Evolutionary conservation across 2,329 filamentous ascomycete species (phyloP).

Genomic region (Ilyonectria mors-panacis): DNA sequence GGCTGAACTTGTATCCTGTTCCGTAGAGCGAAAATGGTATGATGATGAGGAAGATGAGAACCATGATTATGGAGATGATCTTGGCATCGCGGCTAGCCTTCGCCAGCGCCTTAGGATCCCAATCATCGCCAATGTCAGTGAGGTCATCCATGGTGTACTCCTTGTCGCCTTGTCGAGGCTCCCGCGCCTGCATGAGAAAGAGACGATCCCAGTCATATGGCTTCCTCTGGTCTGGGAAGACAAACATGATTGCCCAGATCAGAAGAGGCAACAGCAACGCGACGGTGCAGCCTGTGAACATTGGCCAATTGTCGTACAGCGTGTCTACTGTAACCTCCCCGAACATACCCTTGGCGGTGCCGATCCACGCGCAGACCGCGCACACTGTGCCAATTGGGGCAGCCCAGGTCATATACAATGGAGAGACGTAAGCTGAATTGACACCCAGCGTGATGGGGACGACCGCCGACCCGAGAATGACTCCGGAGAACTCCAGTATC

Average conservation of each 20-base stretch:
- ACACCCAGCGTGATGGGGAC: conserved; percentile 4
- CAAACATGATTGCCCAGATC: conserved; percentile 1
- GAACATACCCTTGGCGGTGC: not conserved
- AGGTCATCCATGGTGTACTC: conserved; percentile 3
- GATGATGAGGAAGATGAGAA: conserved; percentile 5
- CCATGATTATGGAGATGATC: conserved; percentile 1
- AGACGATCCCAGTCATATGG: conserved; percentile 3
- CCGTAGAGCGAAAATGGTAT: conserved; percentile 2
- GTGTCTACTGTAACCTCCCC: conserved; percentile 2
- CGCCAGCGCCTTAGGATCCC: not conserved
- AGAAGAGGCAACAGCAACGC: not conserved
- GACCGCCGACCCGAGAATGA: conserved; percentile 6
- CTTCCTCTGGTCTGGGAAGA: not conserved
- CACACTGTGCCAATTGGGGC: conserved; percentile 1
- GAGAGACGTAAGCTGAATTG: conserved; percentile 2
- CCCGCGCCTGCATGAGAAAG: conserved; percentile 1
- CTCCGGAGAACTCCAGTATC: not conserved
- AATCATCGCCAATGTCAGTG: conserved; percentile 4
- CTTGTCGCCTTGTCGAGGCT: conserved; percentile 1
- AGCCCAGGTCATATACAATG: conserved; percentile 5
- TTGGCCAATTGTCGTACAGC: conserved; percentile 5
- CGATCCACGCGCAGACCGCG: conserved; percentile 1
- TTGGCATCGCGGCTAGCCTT: conserved; percentile 3
- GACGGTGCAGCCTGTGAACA: conserved; percentile 2
- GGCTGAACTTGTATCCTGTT: conserved; percentile 4